These are phyloP conservation scores for Rostrohypoxylon terebratum DNA, from an alignment of 495 filamentous ascomycete species.

Conservation along the genomic window DNA sequence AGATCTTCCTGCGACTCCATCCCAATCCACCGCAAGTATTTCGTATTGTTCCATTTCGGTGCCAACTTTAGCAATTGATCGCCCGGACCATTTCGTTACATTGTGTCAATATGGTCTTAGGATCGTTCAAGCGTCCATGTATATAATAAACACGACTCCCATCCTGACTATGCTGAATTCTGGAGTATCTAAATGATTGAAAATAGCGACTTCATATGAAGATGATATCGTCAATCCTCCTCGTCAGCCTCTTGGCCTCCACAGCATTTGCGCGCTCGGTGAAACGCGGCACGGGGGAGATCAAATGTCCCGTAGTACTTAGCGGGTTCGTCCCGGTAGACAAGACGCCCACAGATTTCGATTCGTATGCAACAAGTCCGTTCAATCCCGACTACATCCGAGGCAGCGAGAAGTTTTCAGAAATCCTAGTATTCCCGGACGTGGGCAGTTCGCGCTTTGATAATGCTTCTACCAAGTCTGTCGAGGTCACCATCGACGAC, in stretches of 20 bases:
- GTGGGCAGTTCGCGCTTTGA: conserved; percentile 58
- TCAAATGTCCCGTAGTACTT: conserved; percentile 60
- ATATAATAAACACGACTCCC: conserved; percentile 28
- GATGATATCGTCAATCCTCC: conserved; percentile 44
- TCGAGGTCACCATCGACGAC: conserved; percentile 65
- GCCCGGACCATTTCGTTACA: conserved; percentile 28
- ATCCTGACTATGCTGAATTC: not conserved
- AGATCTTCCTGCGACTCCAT: conserved; percentile 30
- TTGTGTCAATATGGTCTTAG: not conserved
- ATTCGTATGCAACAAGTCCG: conserved; percentile 53
- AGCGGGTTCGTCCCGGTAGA: conserved; percentile 56
- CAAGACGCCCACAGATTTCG: conserved; percentile 54
- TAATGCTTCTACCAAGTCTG: conserved; percentile 50
- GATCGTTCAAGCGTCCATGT: not conserved
- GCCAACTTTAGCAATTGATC: conserved; percentile 8
- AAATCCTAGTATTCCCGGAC: conserved; percentile 59
- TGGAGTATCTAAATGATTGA: not conserved
- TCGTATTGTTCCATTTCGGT: not conserved
- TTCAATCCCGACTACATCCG: conserved; percentile 64
- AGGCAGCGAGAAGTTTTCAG: conserved; percentile 58
- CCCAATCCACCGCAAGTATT: conserved; percentile 36
- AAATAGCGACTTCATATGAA: conserved; percentile 2
- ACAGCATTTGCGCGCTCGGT: conserved; percentile 30
- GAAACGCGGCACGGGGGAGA: conserved; percentile 43
- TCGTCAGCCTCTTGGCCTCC: conserved; percentile 37